Percentiles rank a stretch among this genome's conserved stretches.
Evolutionary conservation across 176 grass and related monocot genomes (phyloP).

Genomic region (Oryza glumipatula): DNA sequence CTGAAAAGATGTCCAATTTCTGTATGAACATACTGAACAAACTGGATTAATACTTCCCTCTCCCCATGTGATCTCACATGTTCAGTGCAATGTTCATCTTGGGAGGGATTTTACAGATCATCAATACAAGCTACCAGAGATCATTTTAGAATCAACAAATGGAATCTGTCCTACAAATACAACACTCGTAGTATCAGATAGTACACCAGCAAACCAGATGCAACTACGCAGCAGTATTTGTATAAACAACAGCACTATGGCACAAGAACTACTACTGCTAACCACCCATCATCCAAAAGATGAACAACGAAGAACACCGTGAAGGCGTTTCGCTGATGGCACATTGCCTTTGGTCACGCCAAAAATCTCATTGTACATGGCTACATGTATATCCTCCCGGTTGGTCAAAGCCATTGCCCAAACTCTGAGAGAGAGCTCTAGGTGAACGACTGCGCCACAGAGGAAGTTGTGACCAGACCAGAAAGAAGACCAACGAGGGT

Average conservation of each 20-base stretch:
- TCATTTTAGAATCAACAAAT: slow-evolving; percentile 48
- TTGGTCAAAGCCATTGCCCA: slow-evolving; percentile 3
- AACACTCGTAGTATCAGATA: slow-evolving; percentile 39
- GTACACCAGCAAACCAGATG: slow-evolving; percentile 38
- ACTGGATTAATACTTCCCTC: background rate
- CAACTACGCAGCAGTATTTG: background rate
- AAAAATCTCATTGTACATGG: slow-evolving; percentile 12
- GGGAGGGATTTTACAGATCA: background rate
- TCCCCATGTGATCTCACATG: slow-evolving; percentile 14
- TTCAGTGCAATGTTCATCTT: background rate
- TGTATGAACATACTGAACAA: slow-evolving; percentile 9
- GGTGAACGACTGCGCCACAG: slow-evolving; percentile 65
- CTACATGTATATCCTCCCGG: slow-evolving; percentile 1
- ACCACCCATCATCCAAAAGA: slow-evolving; percentile 18
- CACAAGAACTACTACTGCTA: slow-evolving; percentile 38
- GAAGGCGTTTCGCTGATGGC: background rate
- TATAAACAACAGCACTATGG: slow-evolving; percentile 11
- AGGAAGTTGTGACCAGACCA: slow-evolving; percentile 80
- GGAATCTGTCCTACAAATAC: slow-evolving; percentile 44
- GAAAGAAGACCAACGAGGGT: slow-evolving; percentile 75
- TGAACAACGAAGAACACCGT: background rate
- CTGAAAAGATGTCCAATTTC: background rate
- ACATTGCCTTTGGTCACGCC: background rate
- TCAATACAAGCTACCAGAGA: slow-evolving; percentile 28
- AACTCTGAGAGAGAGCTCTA: slow-evolving; percentile 33